Evolutionary conservation across 805 yeast species (phyloP), one percentile per base, ranked within the genome.

Genomic region (Metschnikowia colocasiae): DNA sequence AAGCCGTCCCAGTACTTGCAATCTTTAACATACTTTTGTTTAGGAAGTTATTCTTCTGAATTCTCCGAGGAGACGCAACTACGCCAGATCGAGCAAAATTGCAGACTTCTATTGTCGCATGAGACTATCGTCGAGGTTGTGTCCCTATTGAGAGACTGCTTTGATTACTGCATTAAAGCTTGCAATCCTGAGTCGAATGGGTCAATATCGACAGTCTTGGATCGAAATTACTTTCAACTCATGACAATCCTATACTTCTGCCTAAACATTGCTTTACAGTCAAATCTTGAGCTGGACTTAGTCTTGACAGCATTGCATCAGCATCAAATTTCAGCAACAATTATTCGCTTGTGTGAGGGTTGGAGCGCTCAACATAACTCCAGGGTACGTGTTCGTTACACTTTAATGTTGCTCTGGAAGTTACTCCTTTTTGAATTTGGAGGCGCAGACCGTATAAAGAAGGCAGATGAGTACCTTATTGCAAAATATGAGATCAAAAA

Each of bases 361-460:
- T 84, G 92, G 87, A 76, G 87, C 54, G 81, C 87, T 83, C 52
- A 64, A 45, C 68, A 69, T 10, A 58, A 60, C 40, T 60, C 54
- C 19, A 42, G 45, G 6, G 61, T 76, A 68, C 73, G 83, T 51
- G 67, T 83, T 10, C 67, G 94, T 56, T 78, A 82, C 54, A 68
- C 85, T 1, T 66, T 85, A 0, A 56, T 74, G 13, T 52, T 86
- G 1, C 51, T 80, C 1, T 78, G 81, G 65, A 83, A 83, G 51
- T 59, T 80, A 13, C 56, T 83, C 1, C 55, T 79, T 9, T 64
- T 84, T 10, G 81, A 79, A 49, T 78, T 89, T 68, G 97, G 97
- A 2, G 82, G 72, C 50, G 51, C 67, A 0, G 51, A 62, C 0
- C 59, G 69, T 2, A 58, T 80, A 20, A 54, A 62, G 13, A 51